Evolutionary conservation across 495 filamentous ascomycete genomes (phyloP), one percentile per base, ranked within the genome.

Genomic region (Talaromyces borbonicus): DNA sequence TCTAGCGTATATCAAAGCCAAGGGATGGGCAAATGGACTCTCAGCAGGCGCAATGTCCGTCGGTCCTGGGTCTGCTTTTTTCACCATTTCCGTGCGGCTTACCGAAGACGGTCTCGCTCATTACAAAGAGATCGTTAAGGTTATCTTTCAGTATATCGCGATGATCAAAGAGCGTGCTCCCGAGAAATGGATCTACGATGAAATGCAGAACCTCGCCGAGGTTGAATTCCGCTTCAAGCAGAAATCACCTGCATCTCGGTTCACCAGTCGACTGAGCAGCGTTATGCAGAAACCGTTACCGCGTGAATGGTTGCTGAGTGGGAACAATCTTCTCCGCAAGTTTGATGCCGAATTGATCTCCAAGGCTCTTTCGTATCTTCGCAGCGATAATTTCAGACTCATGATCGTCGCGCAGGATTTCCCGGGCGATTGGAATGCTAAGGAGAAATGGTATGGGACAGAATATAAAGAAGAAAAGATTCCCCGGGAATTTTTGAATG

Each of bases 371-470:
- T 67, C 69, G 1, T 85, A 83, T 57, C 64, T 99, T 19, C 74
- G 84, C 20, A 83, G 88, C 3, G 88, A 97, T 58, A 97, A 96
- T 59, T 92, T 96, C 67, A 75, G 84, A 23, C 71, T 95, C 47
- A 77, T 77, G 5, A 71, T 97, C 48, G 80, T 93, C 24, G 85
- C 85, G 24, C 84, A 87, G 58, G 77, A 87, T 11, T 84, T 80
- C 49, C 89, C 88, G 0, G 87, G 85, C 1, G 75, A 79, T n/a
- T 90, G 86, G 81, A 79, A 94, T 43, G 63, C 83, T 51, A 89
- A 84, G 56, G 92, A 99, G 67, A 85, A 86, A 63, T 99, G 93
- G 93, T 99, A 99, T 52, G 90, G 90, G 15, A 99, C 92, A 4
- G 90, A 96, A 55, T 95, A 96, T 65, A 84, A 78, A 50, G 71